Percentiles rank a stretch among this genome's conserved stretches.
Evolutionary conservation across 2,329 filamentous ascomycete genomes (phyloP).

Genomic region (Paecilomyces sp.): DNA sequence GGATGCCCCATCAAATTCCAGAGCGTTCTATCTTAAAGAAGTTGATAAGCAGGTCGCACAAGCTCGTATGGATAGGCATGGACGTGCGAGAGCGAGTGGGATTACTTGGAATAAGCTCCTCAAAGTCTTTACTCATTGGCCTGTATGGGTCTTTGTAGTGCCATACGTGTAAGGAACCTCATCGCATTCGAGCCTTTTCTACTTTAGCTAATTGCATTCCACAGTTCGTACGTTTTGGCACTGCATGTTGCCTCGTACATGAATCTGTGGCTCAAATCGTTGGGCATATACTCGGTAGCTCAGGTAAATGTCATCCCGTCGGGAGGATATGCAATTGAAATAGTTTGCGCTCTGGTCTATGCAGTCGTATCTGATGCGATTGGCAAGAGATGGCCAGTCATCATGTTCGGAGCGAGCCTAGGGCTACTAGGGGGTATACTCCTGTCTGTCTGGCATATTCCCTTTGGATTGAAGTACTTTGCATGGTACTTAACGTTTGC

Average conservation of each 20-base stretch:
- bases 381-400: conserved; percentile 4
- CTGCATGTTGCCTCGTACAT: conserved; percentile 7
- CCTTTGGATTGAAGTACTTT: conserved; percentile 6
- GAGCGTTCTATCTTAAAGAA: conserved; percentile 5
- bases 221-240: conserved; percentile 6
- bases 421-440: conserved; percentile 4
- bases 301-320: conserved; percentile 7
- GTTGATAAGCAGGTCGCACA: conserved; percentile 4
- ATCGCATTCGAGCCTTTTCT: not conserved
- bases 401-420: conserved; percentile 4
- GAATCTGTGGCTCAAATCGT: conserved; percentile 7
- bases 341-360: conserved; percentile 5
- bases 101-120: conserved; percentile 1
- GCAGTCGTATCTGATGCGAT: conserved; percentile 5
- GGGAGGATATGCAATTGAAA: conserved; percentile 5
- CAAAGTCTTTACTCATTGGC: conserved; percentile 5
- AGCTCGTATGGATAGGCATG: conserved; percentile 5
- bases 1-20: conserved; percentile 9
- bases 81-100: conserved; percentile 3
- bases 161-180: conserved; percentile 6
- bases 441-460: conserved; percentile 4
- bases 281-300: conserved; percentile 3
- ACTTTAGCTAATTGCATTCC: not conserved
- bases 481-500: conserved; percentile 7
- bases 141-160: conserved; percentile 3